A percentile compares a stretch with the other conserved stretches of the same genome.
Conservation (phyloP, 108 stramenopile species). For the Nitzschia sp. region DNA sequence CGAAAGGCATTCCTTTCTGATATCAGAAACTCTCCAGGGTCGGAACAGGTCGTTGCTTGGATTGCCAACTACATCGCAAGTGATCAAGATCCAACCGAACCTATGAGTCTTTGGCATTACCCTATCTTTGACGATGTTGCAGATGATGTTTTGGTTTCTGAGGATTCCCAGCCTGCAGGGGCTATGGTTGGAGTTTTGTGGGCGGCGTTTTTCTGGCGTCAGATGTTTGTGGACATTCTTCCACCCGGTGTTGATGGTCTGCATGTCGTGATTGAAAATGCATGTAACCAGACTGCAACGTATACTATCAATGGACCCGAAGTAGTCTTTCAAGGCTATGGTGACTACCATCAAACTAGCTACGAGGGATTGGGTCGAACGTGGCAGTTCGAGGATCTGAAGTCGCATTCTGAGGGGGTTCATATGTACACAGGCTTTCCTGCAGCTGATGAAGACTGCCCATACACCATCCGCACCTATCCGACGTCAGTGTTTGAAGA, state of each 20-base stretch:
- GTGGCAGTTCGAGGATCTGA: too few species aligned
- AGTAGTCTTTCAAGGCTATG: constrained; percentile 37
- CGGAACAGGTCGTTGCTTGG: not conserved
- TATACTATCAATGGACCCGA: constrained; percentile 38
- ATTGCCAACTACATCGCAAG: too few species aligned
- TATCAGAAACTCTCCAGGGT: constrained; percentile 23
- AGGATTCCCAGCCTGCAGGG: not conserved
- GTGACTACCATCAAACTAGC: constrained; percentile 43
- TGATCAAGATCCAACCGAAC: constrained; percentile 22
- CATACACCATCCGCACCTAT: not conserved
- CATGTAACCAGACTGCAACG: constrained; percentile 34
- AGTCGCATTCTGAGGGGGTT: not conserved
- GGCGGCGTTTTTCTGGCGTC: constrained; percentile 44
- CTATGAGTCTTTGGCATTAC: constrained; percentile 34
- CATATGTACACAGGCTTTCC: constrained; percentile 15
- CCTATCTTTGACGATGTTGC: constrained; percentile 37
- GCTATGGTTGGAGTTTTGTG: constrained; percentile 33
- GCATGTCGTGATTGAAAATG: constrained; percentile 39
- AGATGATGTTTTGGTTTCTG: constrained; percentile 1
- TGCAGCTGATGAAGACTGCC: constrained; percentile 3
- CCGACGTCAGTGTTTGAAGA: constrained; percentile 42
- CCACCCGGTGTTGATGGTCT: constrained; percentile 48
- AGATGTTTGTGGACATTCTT: constrained; percentile 29
- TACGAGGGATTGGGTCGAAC: constrained; percentile 14
- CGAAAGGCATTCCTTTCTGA: constrained; percentile 8